phyloP scores from a whole-genome alignment of 495 filamentous ascomycete species.

The Cudoniella acicularis region DNA sequence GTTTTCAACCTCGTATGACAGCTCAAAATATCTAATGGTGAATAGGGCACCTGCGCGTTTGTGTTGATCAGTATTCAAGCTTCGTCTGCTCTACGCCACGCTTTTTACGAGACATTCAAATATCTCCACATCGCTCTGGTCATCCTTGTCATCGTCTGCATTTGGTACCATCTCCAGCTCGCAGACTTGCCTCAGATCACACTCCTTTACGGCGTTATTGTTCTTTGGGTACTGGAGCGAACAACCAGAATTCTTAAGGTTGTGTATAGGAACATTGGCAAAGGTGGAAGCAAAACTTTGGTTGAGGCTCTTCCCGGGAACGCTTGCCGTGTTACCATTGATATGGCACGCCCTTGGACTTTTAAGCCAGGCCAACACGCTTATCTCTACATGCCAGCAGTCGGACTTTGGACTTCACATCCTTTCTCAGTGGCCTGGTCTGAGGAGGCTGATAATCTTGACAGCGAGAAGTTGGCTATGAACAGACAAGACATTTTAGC shows the following conservation, averaged over 20 bases:
- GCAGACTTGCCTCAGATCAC: conserved; percentile 56
- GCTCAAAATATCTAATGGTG: conserved; percentile 15
- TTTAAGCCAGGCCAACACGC: conserved; percentile 76
- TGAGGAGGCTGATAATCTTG: conserved; percentile 46
- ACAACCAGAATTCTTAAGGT: conserved; percentile 48
- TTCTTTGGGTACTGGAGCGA: conserved; percentile 66
- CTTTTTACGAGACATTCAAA: conserved; percentile 88
- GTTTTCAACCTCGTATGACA: conserved; percentile 21
- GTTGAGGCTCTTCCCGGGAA: conserved; percentile 64
- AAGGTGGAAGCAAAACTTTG: conserved; percentile 51
- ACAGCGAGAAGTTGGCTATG: conserved; percentile 49
- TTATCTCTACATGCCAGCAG: conserved; percentile 73
- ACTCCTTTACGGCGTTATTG: conserved; percentile 58
- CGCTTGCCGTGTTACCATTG: conserved; percentile 66
- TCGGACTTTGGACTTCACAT: conserved; percentile 68
- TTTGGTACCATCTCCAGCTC: conserved; percentile 67
- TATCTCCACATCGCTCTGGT: conserved; percentile 71
- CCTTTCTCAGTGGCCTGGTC: conserved; percentile 67
- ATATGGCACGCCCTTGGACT: conserved; percentile 69
- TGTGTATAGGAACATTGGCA: conserved; percentile 66
- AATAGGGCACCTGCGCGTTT: conserved; percentile 56
- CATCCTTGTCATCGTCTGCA: conserved; percentile 56
- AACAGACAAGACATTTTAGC: conserved; percentile 53
- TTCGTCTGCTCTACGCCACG: conserved; percentile 72
- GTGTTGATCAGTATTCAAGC: conserved; percentile 66